A percentile compares a stretch with the other conserved stretches of the same genome.
Conservation (phyloP, 164 flowering plant genomes). For the Umbellularia californica region DNA sequence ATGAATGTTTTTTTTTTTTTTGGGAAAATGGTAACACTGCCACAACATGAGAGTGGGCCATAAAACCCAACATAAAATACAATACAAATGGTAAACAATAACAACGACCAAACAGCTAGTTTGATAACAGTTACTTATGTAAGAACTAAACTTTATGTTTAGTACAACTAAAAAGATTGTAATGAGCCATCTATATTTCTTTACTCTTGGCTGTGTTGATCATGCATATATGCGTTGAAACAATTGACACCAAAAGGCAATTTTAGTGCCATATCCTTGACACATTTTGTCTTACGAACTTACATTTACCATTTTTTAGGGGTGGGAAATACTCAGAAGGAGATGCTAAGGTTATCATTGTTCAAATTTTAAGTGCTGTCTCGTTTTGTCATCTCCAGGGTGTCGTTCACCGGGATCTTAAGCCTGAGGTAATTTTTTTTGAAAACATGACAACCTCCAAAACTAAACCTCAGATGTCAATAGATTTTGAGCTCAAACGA, state of each 20-base stretch:
- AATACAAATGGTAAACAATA: too few species aligned
- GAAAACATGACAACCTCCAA: background rate
- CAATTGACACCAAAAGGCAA: background rate
- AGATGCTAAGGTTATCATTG: constrained; percentile 84
- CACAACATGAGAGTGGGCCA: too few species aligned
- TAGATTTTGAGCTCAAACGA: background rate
- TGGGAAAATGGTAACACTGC: too few species aligned
- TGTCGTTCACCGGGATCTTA: constrained; percentile 94
- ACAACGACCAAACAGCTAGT: background rate
- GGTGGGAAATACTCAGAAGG: constrained; percentile 96
- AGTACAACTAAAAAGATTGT: too few species aligned
- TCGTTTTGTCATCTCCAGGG: constrained; percentile 90
- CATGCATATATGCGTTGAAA: background rate
- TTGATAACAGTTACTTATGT: too few species aligned
- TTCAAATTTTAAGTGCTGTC: constrained; percentile 70
- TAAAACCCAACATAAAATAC: background rate
- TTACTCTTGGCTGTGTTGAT: background rate
- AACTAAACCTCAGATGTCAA: background rate
- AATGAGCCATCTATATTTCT: too few species aligned
- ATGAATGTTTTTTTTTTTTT: too few species aligned
- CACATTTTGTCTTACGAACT: background rate
- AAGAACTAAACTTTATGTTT: too few species aligned
- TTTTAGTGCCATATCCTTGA: background rate
- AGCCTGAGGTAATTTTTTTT: constrained; percentile 74
- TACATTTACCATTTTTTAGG: constrained; percentile 25